phyloP scores from a whole-genome alignment of 2,329 filamentous ascomycete species.

The Talaromyces sp. region DNA sequence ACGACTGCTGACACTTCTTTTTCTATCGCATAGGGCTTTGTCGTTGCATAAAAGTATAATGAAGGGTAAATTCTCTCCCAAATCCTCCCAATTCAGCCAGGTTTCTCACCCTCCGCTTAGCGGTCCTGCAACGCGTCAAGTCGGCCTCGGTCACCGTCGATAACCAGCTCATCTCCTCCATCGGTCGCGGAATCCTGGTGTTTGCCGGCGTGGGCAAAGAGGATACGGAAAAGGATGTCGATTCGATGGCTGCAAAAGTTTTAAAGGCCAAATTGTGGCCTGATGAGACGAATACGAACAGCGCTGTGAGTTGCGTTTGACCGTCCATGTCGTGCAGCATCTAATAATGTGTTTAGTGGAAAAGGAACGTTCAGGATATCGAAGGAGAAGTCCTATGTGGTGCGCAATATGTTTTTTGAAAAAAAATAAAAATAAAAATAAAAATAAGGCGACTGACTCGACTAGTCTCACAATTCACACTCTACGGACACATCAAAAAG shows the following conservation, averaged over 20 bases:
- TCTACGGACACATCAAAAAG: slow-evolving; percentile 90
- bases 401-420: slow-evolving; percentile 39
- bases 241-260: slow-evolving; percentile 77
- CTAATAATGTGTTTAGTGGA: slow-evolving; percentile 62
- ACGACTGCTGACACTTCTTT: background rate
- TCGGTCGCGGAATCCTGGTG: slow-evolving; percentile 83
- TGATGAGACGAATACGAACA: slow-evolving; percentile 59
- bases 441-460: background rate
- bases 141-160: slow-evolving; percentile 96
- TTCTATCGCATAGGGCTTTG: background rate
- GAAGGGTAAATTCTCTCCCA: slow-evolving; percentile 8
- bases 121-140: slow-evolving; percentile 68
- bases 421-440: background rate
- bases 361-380: slow-evolving; percentile 81
- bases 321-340: background rate
- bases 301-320: background rate
- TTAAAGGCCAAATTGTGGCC: slow-evolving; percentile 91
- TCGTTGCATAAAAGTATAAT: slow-evolving; percentile 2
- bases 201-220: slow-evolving; percentile 87
- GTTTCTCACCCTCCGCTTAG: slow-evolving; percentile 1
- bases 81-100: background rate
- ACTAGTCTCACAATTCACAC: slow-evolving; percentile 91
- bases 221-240: slow-evolving; percentile 83
- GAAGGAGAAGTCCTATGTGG: slow-evolving; percentile 90
- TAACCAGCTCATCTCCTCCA: slow-evolving; percentile 81